These are phyloP conservation scores for Tetrapisispora taiwanensis DNA, from an alignment of 805 yeast genomes.

Conservation along the genomic window DNA sequence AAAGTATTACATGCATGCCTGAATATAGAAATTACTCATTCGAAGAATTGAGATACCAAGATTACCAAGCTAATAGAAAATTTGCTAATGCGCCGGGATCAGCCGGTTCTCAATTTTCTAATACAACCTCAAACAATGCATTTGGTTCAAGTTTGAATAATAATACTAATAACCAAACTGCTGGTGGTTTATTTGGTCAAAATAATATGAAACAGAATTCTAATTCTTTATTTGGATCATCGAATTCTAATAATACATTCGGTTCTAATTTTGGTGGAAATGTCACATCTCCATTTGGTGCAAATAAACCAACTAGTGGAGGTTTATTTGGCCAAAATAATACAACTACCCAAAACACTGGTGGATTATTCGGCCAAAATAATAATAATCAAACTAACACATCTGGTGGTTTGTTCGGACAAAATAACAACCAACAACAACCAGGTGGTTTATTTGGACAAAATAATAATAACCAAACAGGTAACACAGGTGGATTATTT, in stretches of 20 bases:
- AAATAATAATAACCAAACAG: slow-evolving; percentile 4
- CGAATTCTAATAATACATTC: slow-evolving; percentile 15
- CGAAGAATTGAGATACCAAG: slow-evolving; percentile 84
- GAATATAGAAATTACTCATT: slow-evolving; percentile 72
- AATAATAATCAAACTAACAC: slow-evolving; percentile 10
- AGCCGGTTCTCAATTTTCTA: slow-evolving; percentile 10
- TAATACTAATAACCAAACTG: slow-evolving; percentile 4
- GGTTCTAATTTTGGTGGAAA: slow-evolving; percentile 20
- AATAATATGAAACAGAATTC: not conserved
- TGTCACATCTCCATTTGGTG: slow-evolving; percentile 32
- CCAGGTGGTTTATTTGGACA: slow-evolving; percentile 16
- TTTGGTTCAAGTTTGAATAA: slow-evolving; percentile 9
- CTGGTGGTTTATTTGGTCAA: slow-evolving; percentile 6
- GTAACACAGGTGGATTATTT: slow-evolving; percentile 21
- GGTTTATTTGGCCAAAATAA: slow-evolving; percentile 12
- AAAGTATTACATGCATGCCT: slow-evolving; percentile 80
- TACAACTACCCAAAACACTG: slow-evolving; percentile 10
- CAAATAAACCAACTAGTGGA: slow-evolving; percentile 19
- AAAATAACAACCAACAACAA: slow-evolving; percentile 8
- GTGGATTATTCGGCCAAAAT: slow-evolving; percentile 30
- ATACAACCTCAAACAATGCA: slow-evolving; percentile 15
- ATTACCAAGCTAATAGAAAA: slow-evolving; percentile 57
- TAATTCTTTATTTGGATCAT: slow-evolving; percentile 5
- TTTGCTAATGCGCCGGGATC: slow-evolving; percentile 13
- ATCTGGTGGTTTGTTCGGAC: slow-evolving; percentile 28